A percentile compares a stretch with the other conserved stretches of the same genome.
These are phyloP conservation scores for Brassica nigra DNA, from an alignment of 345 rosid species.

Conservation along the genomic window DNA sequence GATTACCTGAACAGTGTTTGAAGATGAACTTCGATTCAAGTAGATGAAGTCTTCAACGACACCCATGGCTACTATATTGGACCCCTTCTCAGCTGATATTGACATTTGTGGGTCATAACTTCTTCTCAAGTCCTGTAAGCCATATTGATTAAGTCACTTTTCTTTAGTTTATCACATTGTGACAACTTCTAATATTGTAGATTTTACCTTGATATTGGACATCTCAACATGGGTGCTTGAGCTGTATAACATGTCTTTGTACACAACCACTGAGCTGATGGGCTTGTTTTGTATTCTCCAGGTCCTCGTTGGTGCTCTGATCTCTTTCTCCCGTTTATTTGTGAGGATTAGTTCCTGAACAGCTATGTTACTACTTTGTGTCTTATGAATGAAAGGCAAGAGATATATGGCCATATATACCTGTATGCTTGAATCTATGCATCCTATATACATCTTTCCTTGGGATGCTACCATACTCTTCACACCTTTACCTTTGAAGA, in stretches of 20 bases:
- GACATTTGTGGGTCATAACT: conserved; percentile 59
- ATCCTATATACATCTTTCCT: conserved; percentile 79
- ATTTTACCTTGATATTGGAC: conserved; percentile 69
- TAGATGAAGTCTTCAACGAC: conserved; percentile 91
- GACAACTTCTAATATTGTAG: neutral
- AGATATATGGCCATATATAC: conserved; percentile 34
- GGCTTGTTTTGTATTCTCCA: conserved; percentile 76
- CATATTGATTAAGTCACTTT: conserved; percentile 11
- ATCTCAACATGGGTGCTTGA: conserved; percentile 67
- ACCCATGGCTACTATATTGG: conserved; percentile 57
- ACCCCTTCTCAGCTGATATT: conserved; percentile 55
- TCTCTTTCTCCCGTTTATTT: conserved; percentile 65
- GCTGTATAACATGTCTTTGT: conserved; percentile 84
- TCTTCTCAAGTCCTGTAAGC: conserved; percentile 76
- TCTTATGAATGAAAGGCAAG: conserved; percentile 10
- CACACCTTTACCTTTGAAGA: conserved; percentile 60
- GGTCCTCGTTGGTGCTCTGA: conserved; percentile 65
- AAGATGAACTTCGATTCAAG: conserved; percentile 66
- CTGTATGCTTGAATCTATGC: conserved; percentile 87
- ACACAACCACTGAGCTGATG: conserved; percentile 59
- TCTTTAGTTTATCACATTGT: conserved; percentile 20
- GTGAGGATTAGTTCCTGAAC: conserved; percentile 58
- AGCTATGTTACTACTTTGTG: conserved; percentile 5
- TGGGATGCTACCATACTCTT: conserved; percentile 61
- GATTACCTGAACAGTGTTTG: conserved; percentile 74